Evolutionary conservation across 306 rosid species (phyloP), one percentile per base, ranked within the genome.

Genomic region (Argentina anserina): DNA sequence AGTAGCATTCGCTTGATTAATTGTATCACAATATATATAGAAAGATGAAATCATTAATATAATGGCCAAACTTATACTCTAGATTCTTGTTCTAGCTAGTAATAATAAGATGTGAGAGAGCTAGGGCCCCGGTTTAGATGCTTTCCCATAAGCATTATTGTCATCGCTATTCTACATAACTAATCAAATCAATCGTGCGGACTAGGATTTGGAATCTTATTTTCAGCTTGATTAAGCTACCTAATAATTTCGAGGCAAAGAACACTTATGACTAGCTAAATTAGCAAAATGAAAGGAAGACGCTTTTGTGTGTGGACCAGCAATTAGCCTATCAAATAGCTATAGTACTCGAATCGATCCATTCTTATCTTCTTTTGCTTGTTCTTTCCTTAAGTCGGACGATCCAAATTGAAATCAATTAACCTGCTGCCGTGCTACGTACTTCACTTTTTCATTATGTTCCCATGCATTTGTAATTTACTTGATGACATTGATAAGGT

Each of bases 301-400:
- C 26, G 9, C 58, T 26, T 56, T 12, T 56, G 34, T 25, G 20
- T 56, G 31, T 12, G 62, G 62, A 26, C 62, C 18, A 9, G 33
- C 31, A 11, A 11, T 55, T 20, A 55, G 15, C 33, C 10, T 36
- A 50, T 10, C 31, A 50, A 69, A 33, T 29, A 49, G 25, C 20
- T 6, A 49, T 47, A 49, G 39, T 5, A 34, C 50, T 5, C 29
- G 10, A 5, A 29, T 49, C 61, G n/a, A n/a, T 69, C 1, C 15
- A 23, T 65, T 25, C 14, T 21, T 14, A 50, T 11, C 12, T 28
- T 47, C 69, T 29, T 26, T 46, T 36, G 15, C 39, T 73, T 63
- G 64, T 63, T 63, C 64, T 36, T 63, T 73, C 70, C 70, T 63
- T 34, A 34, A 55, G 26, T 63, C 12, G 3, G 49, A 47, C 56